Base-by-base conservation (phyloP, 306 rosid species). In the Chamaecrista fasciculata region DNA sequence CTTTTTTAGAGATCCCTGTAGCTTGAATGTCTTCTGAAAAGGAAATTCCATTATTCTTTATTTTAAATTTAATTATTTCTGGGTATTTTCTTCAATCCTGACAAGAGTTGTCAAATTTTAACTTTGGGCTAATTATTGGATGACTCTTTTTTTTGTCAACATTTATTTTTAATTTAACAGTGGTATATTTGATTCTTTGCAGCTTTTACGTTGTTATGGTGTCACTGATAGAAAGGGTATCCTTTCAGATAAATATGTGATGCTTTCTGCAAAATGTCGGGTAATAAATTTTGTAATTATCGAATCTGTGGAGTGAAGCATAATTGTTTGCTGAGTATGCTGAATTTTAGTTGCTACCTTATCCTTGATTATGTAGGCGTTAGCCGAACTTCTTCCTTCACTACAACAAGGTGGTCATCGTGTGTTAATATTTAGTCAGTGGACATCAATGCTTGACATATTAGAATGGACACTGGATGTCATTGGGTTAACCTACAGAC, bases 381-480 rank as follows among this genome's bases (percentile, higher is more conserved):
- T 90, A 70, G 80, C 80, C 34, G 69, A 82, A 34, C 91, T 94
- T 74, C 98, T 94, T 48, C 98, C 98, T 60, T 74, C 90, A 65
- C 79, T 94, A 67, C 75, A 90, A 81, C 75, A 74, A 67, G 83
- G 66, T 67, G 97, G 98, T 53, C 97, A 94, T 75, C 96, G 95
- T 10, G 97, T 82, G 42, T 72, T 94, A 76, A 94, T 94, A 61
- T 94, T 94, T 69, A 90, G 97, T 81, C 96, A 94, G 72, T 94
- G 98, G 98, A 94, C 97, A 4, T 94, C 98, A 56, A 90, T 94
- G 98, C 98, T 94, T 70, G 96, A 94, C 80, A 85, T 94, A 70
- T 80, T 94, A 81, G 98, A 94, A 81, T 94, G 98, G 98, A 78
- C 84, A 46, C 86, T 94, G 82, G 97, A 94, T 79, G 97, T 94